Base-by-base conservation (phyloP, 805 yeast genomes). In the Candida yuanshanica region DNA sequence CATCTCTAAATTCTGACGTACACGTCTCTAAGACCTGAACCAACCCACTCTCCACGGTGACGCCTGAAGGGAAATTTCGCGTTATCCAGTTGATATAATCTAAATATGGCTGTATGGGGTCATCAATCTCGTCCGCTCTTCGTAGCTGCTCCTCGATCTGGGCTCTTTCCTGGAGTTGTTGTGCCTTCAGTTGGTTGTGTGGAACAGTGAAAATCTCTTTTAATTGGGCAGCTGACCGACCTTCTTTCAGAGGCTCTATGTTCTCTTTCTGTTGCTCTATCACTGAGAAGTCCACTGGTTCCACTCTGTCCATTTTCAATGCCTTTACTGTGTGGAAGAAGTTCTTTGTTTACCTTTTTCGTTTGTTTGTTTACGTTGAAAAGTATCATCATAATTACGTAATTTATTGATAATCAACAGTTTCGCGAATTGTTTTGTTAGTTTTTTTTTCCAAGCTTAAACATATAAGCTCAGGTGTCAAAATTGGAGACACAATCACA, bases 71-170 rank as follows among this genome's bases (percentile, higher is more conserved):
- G 52, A 62, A 80, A 47, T 65, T 73, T 25, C 70, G 69, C 44
- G 73, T 77, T 10, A 77, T 73, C 95, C 95, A 88, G n/a, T 68
- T 57, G 11, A 89, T 67, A 52, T 86, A 89, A 16, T 81, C 81
- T n/a, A 87, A 47, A 59, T 73, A 88, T 1, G 79, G 75, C 46
- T 84, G 87, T 18, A 89, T 58, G 0, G 96, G 96, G 58, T 90
- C 96, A 62, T 89, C 96, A 33, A 79, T 58, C 13, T 80, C 87
- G 5, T 77, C 82, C 7, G 77, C 47, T 2, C 66, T 66, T 9
- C 56, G 55, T 12, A 89, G 54, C n/a, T 58, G 62, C 3, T 53
- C 51, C 53, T 85, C 95, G 47, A 74, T 72, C 29, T 56, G 54
- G 10, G 63, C 58, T 35, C 81, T 57, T 49, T 76, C 70, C 8